Evolutionary conservation across 2,329 filamentous ascomycete genomes (phyloP), one percentile per base, ranked within the genome.

Genomic region (Cryphonectria nitschkei): DNA sequence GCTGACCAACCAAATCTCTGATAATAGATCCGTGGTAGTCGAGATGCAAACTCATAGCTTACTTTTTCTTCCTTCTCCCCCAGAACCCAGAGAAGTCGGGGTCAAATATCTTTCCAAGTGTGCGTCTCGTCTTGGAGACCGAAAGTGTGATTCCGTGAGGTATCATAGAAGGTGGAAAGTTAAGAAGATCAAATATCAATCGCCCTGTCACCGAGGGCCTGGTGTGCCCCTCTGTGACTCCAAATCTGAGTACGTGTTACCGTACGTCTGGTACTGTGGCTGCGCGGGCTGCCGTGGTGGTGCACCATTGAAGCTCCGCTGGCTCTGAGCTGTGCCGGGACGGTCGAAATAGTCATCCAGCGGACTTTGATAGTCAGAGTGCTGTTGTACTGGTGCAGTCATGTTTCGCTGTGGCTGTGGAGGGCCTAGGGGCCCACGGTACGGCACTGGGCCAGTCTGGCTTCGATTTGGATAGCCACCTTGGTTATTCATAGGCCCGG

Each of bases 391-490:
- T 0, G 80, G 80, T 1, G 78, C 78, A 13, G 79, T 81, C 79
- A 80, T 80, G 71, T 78, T 78, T 34, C 79, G 75, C 69, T 78
- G 76, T 0, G 78, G 80, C 41, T 29, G 37, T 37, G 74, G 76
- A 14, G 72, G 71, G 3, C 72, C 70, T 2, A 69, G 74, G 0
- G 75, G 75, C 7, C 75, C 73, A 1, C 74, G 74, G 39, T 61
- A 62, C 11, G 76, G 75, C 66, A 79, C 58, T 0, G 78, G 77
- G 50, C 75, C 75, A 0, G 80, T 80, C 19, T 76, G 76, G 64
- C 77, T 79, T n/a, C 77, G 74, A 68, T 70, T 70, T 0, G 76
- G 76, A 37, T 65, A 73, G n/a, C 29, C 68, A 37, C 70, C 41
- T 52, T 65, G 62, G n/a, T 41, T 43, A 7, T 43, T 26, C 16